phyloP scores from a whole-genome alignment of 805 yeast species.

The Metschnikowia peoriensis region DNA sequence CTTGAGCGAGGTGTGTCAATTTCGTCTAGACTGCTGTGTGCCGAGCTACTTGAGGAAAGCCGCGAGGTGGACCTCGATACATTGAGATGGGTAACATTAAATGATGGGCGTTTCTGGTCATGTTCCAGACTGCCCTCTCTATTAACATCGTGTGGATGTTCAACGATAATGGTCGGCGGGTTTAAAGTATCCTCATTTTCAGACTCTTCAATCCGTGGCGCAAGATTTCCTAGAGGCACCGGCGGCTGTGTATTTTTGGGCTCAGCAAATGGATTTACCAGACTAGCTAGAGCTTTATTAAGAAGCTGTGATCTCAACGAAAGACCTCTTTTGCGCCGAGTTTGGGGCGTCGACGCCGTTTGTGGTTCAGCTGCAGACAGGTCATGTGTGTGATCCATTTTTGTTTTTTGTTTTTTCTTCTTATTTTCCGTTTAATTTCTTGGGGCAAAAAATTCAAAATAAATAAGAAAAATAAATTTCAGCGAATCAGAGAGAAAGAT shows the following conservation, averaged over 20 bases:
- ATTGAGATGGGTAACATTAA: slow-evolving; percentile 6
- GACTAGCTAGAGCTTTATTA: slow-evolving; percentile 37
- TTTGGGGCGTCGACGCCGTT: slow-evolving; percentile 16
- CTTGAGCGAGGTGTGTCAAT: slow-evolving; percentile 6
- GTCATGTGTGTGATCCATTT: not conserved
- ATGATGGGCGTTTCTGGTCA: slow-evolving; percentile 3
- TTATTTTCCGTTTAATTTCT: not conserved
- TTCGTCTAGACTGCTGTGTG: slow-evolving; percentile 1
- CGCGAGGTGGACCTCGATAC: slow-evolving; percentile 14
- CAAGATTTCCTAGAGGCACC: slow-evolving; percentile 3
- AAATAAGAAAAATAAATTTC: no score
- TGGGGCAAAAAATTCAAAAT: no score
- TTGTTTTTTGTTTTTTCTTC: not conserved
- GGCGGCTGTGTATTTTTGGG: slow-evolving; percentile 11
- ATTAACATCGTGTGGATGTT: slow-evolving; percentile 2
- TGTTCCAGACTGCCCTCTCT: not conserved
- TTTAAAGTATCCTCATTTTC: slow-evolving; percentile 8
- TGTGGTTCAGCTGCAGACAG: not conserved
- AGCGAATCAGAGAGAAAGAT: no score
- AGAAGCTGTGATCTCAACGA: slow-evolving; percentile 66
- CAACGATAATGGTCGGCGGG: slow-evolving; percentile 10
- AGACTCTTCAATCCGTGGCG: slow-evolving; percentile 4
- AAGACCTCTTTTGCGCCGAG: slow-evolving; percentile 57
- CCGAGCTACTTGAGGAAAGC: slow-evolving; percentile 10
- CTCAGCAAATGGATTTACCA: slow-evolving; percentile 23